Base-by-base conservation (phyloP, 139 green algal genomes). In the Yamagishiella unicocca region DNA sequence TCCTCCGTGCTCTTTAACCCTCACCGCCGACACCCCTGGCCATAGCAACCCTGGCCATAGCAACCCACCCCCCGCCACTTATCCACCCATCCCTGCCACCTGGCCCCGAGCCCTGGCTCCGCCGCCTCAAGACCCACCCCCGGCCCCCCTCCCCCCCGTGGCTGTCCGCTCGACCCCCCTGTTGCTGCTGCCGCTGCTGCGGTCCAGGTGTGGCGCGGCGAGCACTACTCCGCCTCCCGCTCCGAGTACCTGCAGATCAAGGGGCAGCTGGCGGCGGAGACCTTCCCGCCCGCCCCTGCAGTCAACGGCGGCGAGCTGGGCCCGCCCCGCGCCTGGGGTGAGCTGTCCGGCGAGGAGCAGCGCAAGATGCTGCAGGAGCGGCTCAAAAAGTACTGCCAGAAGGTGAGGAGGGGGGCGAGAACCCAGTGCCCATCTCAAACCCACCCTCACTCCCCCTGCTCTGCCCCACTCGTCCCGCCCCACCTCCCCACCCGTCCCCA, bases 321-420 rank as follows among this genome's bases (percentile, higher is more conserved):
- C 29, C 54, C 25, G 1, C 24, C 45, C 29, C 89, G 91, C 31
- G 66, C 81, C 64, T 95, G 90, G 68, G 94, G 95, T 74, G 90
- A 94, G 22, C 95, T 98, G 64, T 81, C 89, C 1, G 25, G 77
- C 1, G 92, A 94, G 45, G 89, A 93, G 78, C 77, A 89, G 83
- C 71, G 37, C 68, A 95, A 94, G 88, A 81, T 95, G 81, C 92
- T 99, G 27, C 98, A 98, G 93, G 95, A 97, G 33, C 92, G 97
- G 37, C 93, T 99, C 31, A 99, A 99, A 82, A 96, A 94, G 85
- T 99, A 99, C 92, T 96, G 90, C 67, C 97, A 99, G 81, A 98
- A 98, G 94, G 97, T 95, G 84, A 2, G 90, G 7, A 4, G 27
- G n/a, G 46, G 46, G 33, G 35, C 7, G n/a, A 35, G 70, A n/a